Evolutionary conservation across 2,329 filamentous ascomycete species (phyloP).

Genomic region (Nannizziopsis arthrosporioides): DNA sequence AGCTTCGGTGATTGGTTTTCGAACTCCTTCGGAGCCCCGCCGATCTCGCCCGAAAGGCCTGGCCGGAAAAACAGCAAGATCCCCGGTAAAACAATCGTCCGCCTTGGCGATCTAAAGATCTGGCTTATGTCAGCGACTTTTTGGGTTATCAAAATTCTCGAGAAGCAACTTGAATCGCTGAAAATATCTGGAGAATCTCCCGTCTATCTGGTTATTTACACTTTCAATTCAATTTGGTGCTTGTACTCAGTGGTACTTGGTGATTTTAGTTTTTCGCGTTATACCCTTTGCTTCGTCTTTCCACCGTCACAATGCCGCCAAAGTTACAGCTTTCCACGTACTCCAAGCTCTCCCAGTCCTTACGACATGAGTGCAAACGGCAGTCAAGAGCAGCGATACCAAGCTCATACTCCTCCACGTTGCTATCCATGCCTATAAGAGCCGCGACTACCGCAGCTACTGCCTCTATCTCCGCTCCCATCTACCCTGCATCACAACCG

Average conservation of each 20-base stretch:
- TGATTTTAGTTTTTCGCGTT: not conserved
- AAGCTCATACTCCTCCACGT: constrained; percentile 36
- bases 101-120: not conserved
- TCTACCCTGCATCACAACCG: constrained; percentile 58
- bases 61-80: not conserved
- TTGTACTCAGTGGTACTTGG: not conserved
- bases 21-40: not conserved
- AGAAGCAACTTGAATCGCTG: too few relatives aligned
- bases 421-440: constrained; percentile 32
- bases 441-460: constrained; percentile 3
- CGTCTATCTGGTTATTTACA: not conserved
- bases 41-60: not conserved
- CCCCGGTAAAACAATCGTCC: not conserved
- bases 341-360: constrained; percentile 24
- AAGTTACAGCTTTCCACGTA: constrained; percentile 35
- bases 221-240: not conserved
- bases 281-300: not conserved
- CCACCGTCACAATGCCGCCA: constrained; percentile 39
- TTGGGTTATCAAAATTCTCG: not conserved
- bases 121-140: not conserved
- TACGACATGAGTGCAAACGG: constrained; percentile 25
- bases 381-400: constrained; percentile 22
- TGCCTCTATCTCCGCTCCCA: constrained; percentile 34
- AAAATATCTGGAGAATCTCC: not conserved
- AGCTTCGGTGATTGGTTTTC: not conserved